Conservation (phyloP, 768 basidiomycete species). For the Cystobasidium onofrii region DNA sequence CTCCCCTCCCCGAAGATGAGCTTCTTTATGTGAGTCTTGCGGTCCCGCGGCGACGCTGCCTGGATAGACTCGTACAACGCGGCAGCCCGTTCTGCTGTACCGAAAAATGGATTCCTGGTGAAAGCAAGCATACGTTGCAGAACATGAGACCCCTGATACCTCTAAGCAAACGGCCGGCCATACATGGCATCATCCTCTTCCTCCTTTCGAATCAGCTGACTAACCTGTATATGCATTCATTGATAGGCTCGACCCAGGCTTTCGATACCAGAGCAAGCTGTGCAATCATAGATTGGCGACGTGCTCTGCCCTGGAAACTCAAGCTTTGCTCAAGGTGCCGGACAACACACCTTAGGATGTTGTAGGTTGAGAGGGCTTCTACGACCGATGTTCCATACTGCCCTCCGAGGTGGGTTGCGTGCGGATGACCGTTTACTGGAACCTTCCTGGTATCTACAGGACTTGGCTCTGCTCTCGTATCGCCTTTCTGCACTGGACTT, state of each 20-base stretch:
- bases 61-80: not conserved
- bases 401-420: not conserved
- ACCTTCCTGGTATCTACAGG: too few relatives aligned
- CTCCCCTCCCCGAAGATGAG: slow-evolving; percentile 20
- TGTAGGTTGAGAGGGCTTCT: not conserved
- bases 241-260: slow-evolving; percentile 3
- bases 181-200: not conserved
- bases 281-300: not conserved
- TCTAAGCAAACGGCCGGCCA: too few relatives aligned
- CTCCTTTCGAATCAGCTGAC: not conserved
- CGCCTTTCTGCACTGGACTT: too few relatives aligned
- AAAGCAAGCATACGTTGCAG: not conserved
- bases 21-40: not conserved
- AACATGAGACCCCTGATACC: too few relatives aligned
- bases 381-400: not conserved
- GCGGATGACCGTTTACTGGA: not conserved
- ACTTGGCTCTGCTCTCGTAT: too few relatives aligned
- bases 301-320: not conserved
- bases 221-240: not conserved
- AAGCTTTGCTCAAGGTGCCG: not conserved
- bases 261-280: not conserved
- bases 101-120: slow-evolving; percentile 3
- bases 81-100: not conserved
- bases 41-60: not conserved
- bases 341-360: not conserved